Conservation (phyloP, 805 yeast genomes). For the Pichia thaimueangensis region DNA sequence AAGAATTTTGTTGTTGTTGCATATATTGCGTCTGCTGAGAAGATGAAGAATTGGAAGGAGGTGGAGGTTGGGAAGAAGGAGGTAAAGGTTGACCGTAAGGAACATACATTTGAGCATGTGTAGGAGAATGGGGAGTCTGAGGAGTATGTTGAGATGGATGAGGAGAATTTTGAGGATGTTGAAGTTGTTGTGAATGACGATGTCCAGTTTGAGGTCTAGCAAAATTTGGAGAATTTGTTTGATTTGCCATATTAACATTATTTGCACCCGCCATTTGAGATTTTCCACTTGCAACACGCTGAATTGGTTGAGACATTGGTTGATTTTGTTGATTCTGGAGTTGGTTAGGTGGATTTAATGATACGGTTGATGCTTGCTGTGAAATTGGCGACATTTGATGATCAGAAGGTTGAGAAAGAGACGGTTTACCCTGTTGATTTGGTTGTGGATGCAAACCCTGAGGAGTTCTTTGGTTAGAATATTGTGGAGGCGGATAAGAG, state of each 20-base stretch:
- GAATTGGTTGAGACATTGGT: too few relatives aligned
- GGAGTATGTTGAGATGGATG: conserved; percentile 5
- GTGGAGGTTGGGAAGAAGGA: conserved; percentile 15
- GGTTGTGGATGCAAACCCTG: too few relatives aligned
- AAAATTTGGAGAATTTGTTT: not conserved
- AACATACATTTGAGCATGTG: not conserved
- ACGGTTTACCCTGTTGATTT: too few relatives aligned
- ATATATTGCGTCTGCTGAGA: conserved; percentile 14
- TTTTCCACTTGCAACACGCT: too few relatives aligned
- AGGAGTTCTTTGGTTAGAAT: too few relatives aligned
- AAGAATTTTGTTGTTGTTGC: conserved; percentile 9
- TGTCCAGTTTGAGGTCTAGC: not conserved
- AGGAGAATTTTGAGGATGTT: conserved; percentile 8
- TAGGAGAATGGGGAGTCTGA: conserved; percentile 10
- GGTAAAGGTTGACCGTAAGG: conserved; percentile 19
- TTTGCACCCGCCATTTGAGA: not conserved
- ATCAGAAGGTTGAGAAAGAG: too few relatives aligned
- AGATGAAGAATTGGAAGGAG: too few relatives aligned
- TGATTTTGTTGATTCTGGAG: too few relatives aligned
- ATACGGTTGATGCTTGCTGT: too few relatives aligned
- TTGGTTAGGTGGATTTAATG: too few relatives aligned
- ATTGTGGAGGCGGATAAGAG: too few relatives aligned
- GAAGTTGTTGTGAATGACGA: conserved; percentile 11
- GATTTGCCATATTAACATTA: not conserved
- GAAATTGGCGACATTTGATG: too few relatives aligned